A percentile compares a stretch with the other conserved stretches of the same genome.
Conservation (phyloP, 2,329 filamentous ascomycete species). For the Cladophialophora exuberans region DNA sequence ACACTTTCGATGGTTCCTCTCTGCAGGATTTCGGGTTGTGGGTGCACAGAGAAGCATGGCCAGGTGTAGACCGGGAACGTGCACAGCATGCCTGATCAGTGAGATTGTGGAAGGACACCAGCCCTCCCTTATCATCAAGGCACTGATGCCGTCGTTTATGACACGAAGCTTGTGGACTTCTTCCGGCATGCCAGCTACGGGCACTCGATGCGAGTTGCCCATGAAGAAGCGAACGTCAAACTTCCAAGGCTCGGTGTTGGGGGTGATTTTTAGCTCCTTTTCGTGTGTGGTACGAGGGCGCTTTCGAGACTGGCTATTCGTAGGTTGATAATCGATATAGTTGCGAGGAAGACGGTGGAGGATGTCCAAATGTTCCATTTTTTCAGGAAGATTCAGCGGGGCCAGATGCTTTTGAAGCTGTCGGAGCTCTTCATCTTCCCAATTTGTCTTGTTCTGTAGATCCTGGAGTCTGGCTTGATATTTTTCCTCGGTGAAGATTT, state of each 20-base stretch:
- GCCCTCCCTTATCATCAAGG: not conserved
- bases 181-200: not conserved
- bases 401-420: not conserved
- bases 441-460: not conserved
- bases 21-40: not conserved
- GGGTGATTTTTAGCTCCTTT: not conserved
- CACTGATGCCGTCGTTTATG: not conserved
- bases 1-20: not conserved
- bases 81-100: slow-evolving; percentile 1
- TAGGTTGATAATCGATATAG: not conserved
- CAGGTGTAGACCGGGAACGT: slow-evolving; percentile 4
- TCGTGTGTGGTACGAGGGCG: not conserved
- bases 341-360: not conserved
- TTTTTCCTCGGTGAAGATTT: not conserved
- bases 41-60: not conserved
- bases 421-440: not conserved
- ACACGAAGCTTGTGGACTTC: not conserved
- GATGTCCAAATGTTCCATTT: slow-evolving; percentile 4
- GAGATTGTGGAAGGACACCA: not conserved
- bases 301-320: not conserved
- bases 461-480: not conserved
- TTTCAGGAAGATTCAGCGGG: not conserved
- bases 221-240: slow-evolving; percentile 3
- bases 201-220: not conserved
- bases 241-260: slow-evolving; percentile 1